A percentile compares a stretch with the other conserved stretches of the same genome.
These are phyloP conservation scores for Aspergillus sp. DNA, from an alignment of 2,329 filamentous ascomycete species.

Conservation along the genomic window DNA sequence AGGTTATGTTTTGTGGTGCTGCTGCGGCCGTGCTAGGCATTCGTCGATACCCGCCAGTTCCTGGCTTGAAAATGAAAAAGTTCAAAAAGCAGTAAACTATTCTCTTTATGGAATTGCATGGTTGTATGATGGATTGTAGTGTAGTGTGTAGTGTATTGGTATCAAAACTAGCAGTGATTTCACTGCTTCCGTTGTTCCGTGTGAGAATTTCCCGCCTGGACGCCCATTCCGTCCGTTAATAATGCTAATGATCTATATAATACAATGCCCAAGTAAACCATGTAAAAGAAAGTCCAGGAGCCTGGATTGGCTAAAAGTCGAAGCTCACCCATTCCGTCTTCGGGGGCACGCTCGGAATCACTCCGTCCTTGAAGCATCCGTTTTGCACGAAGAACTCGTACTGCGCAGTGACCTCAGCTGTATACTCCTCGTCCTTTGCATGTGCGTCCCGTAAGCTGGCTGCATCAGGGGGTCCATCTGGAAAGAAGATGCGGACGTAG, in stretches of 20 bases:
- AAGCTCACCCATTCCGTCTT: constrained; percentile 73
- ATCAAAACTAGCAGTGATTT: background rate
- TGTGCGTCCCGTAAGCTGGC: constrained; percentile 51
- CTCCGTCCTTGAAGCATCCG: constrained; percentile 68
- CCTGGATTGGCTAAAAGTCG: constrained; percentile 61
- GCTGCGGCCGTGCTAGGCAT: constrained; percentile 13
- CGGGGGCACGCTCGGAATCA: constrained; percentile 77
- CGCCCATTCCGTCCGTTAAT: constrained; percentile 2
- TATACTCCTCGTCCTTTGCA: constrained; percentile 54
- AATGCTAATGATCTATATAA: constrained; percentile 10
- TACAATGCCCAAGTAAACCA: constrained; percentile 4
- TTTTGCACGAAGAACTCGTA: constrained; percentile 67
- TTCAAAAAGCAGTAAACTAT: constrained; percentile 30
- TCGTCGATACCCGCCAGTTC: constrained; percentile 35
- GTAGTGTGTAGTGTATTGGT: background rate
- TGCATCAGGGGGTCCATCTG: constrained; percentile 63
- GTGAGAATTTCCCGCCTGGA: background rate
- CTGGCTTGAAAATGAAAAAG: constrained; percentile 34
- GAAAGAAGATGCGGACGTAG: constrained; percentile 71
- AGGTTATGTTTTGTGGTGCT: constrained; percentile 19
- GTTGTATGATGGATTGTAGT: background rate
- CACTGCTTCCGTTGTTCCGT: background rate
- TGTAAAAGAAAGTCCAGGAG: background rate
- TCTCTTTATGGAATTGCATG: background rate
- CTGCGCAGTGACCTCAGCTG: constrained; percentile 56